These are phyloP conservation scores for Wallacemonas sp. DNA, from an alignment of 208 protist species.

Conservation along the genomic window DNA sequence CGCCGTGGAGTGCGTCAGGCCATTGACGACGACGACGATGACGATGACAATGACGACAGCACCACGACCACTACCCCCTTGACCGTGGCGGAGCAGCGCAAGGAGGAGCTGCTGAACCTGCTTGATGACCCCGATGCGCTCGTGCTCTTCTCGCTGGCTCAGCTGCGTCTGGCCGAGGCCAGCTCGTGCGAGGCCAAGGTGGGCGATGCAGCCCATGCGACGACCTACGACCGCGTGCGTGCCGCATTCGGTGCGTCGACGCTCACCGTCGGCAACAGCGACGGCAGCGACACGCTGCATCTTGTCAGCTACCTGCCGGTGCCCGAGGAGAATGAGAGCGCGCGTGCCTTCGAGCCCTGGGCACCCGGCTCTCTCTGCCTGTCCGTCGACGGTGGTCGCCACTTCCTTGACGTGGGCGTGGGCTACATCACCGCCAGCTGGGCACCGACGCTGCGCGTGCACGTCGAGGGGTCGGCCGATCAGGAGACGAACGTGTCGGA, in stretches of 20 bases:
- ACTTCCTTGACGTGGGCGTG: conserved; percentile 62
- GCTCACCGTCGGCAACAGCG: conserved; percentile 25
- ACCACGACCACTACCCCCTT: too few relatives aligned
- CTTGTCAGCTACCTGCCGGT: conserved; percentile 1
- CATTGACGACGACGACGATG: too few relatives aligned
- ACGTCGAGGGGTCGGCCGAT: conserved; percentile 22
- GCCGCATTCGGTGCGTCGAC: conserved; percentile 22
- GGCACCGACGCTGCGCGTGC: conserved; percentile 59
- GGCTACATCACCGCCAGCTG: conserved; percentile 62
- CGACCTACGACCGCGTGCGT: conserved; percentile 9
- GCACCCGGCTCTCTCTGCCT: conserved; percentile 56
- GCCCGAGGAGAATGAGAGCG: conserved; percentile 1
- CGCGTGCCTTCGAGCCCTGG: conserved; percentile 37
- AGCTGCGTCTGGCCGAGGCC: conserved; percentile 48
- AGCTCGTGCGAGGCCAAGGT: conserved; percentile 14
- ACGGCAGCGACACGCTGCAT: conserved; percentile 16
- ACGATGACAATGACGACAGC: too few relatives aligned
- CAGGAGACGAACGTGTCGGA: conserved; percentile 23
- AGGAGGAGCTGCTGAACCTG: conserved; percentile 41
- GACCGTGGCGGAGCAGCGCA: conserved; percentile 9
- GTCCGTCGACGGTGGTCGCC: conserved; percentile 66
- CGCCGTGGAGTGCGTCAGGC: conserved; percentile 18
- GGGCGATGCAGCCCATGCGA: neutral
- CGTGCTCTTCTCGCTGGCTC: conserved; percentile 53
- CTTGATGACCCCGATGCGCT: conserved; percentile 42